Conservation (phyloP, 768 basidiomycete genomes). For the Kwoniella bestiolae region DNA sequence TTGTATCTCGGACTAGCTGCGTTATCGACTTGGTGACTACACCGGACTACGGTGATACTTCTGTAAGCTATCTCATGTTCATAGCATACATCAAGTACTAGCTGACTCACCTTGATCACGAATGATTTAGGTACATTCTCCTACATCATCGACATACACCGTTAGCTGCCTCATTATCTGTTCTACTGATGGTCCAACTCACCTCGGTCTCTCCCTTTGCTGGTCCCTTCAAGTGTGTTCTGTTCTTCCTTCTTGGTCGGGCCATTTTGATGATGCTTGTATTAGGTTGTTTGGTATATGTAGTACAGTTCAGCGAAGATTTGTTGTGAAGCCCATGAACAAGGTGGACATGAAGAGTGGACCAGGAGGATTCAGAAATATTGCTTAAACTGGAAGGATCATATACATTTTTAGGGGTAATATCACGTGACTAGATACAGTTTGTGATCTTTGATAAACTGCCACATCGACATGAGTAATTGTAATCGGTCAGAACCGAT, state of each 20-base stretch:
- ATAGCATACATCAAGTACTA: background rate
- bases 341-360: slow-evolving; percentile 28
- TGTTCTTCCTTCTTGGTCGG: slow-evolving; percentile 54
- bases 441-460: background rate
- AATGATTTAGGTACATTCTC: slow-evolving; percentile 78
- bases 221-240: slow-evolving; percentile 55
- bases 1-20: slow-evolving; percentile 87
- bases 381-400: background rate
- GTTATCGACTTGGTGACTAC: slow-evolving; percentile 82
- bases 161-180: background rate
- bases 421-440: background rate
- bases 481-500: background rate
- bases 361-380: slow-evolving; percentile 22
- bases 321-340: slow-evolving; percentile 1
- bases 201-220: slow-evolving; percentile 46
- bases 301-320: background rate
- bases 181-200: background rate
- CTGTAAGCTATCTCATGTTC: slow-evolving; percentile 5
- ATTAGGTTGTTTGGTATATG: background rate
- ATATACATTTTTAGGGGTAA: background rate
- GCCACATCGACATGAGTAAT: background rate
- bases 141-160: slow-evolving; percentile 9
- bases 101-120: slow-evolving; percentile 70
- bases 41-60: slow-evolving; percentile 64
- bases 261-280: slow-evolving; percentile 36